Conservation (phyloP, 768 basidiomycete species). For the Pleurotus platypus region DNA sequence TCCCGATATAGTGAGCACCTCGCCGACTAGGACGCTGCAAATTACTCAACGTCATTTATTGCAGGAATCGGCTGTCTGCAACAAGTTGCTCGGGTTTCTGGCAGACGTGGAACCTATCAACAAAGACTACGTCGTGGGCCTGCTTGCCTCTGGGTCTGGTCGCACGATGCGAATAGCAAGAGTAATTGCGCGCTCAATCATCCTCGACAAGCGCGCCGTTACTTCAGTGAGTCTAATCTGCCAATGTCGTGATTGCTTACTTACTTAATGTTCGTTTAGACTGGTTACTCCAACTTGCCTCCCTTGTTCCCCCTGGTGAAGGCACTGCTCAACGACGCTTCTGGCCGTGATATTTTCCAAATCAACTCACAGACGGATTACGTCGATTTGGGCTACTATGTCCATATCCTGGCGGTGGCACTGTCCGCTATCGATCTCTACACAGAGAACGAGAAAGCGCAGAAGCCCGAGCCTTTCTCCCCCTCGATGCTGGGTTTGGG, state of each 20-base stretch:
- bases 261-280: slow-evolving; percentile 25
- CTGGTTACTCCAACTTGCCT: slow-evolving; percentile 39
- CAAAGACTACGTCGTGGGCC: slow-evolving; percentile 45
- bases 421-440: slow-evolving; percentile 58
- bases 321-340: slow-evolving; percentile 38
- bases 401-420: slow-evolving; percentile 56
- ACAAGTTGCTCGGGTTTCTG: slow-evolving; percentile 38
- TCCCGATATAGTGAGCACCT: slow-evolving; percentile 21
- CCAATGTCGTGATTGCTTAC: slow-evolving; percentile 2
- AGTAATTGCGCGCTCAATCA: slow-evolving; percentile 49
- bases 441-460: slow-evolving; percentile 40
- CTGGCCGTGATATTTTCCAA: slow-evolving; percentile 27
- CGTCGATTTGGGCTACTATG: slow-evolving; percentile 50
- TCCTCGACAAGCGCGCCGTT: slow-evolving; percentile 27
- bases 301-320: slow-evolving; percentile 47
- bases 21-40: not conserved
- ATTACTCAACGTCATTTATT: not conserved
- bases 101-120: slow-evolving; percentile 40
- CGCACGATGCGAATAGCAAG: slow-evolving; percentile 53
- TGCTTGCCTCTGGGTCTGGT: slow-evolving; percentile 48
- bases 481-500: slow-evolving; percentile 18
- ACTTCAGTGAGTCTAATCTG: slow-evolving; percentile 17
- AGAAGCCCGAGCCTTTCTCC: slow-evolving; percentile 4
- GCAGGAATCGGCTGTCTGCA: slow-evolving; percentile 48
- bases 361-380: slow-evolving; percentile 64